Conservation (phyloP, 129 eudicot species). For the Helichrysum umbraculigerum region DNA sequence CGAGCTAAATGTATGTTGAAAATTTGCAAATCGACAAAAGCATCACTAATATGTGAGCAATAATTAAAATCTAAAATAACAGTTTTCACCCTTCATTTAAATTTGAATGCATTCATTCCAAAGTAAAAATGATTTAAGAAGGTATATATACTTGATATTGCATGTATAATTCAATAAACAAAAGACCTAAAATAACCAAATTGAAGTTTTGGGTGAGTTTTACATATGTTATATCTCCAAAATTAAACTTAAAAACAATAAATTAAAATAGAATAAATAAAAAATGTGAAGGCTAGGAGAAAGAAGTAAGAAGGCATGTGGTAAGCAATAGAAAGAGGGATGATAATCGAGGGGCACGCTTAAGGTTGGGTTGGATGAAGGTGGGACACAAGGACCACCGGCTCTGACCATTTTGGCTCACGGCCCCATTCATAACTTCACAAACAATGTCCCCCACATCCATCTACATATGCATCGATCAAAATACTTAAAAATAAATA, state of each 20-base stretch:
- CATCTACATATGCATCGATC: constrained; percentile 16
- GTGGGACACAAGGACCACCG: constrained; percentile 61
- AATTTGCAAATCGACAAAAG: too few relatives aligned
- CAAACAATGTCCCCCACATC: constrained; percentile 48
- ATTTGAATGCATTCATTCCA: too few relatives aligned
- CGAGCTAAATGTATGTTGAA: too few relatives aligned
- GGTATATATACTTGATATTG: not conserved
- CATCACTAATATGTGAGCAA: too few relatives aligned
- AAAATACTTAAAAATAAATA: too few relatives aligned
- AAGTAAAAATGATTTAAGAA: not conserved
- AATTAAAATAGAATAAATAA: not conserved
- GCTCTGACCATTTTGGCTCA: constrained; percentile 42
- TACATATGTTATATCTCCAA: not conserved
- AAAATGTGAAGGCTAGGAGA: constrained; percentile 4
- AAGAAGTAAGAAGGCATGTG: constrained; percentile 43
- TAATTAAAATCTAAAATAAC: too few relatives aligned
- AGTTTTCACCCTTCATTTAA: too few relatives aligned
- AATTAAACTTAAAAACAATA: too few relatives aligned
- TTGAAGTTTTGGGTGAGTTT: not conserved
- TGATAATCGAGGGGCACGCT: constrained; percentile 78
- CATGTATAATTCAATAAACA: too few relatives aligned
- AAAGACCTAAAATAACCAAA: too few relatives aligned
- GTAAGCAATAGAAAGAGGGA: constrained; percentile 48
- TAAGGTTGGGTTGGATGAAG: constrained; percentile 62
- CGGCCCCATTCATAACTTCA: constrained; percentile 26